A percentile compares a stretch with the other conserved stretches of the same genome.
These are phyloP conservation scores for Penicillium sp. DNA, from an alignment of 2,329 filamentous ascomycete species.

Conservation along the genomic window DNA sequence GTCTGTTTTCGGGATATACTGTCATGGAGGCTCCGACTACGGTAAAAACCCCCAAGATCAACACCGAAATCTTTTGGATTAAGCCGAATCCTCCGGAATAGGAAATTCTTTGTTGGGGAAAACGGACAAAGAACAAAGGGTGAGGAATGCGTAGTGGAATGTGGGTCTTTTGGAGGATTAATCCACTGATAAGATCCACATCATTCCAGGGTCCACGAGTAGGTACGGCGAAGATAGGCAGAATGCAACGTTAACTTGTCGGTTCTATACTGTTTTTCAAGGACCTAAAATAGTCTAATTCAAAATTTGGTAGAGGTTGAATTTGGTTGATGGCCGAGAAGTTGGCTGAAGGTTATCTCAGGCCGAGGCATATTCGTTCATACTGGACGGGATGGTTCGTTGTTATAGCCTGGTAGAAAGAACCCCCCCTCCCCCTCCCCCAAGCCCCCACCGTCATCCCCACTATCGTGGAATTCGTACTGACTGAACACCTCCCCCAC, in stretches of 20 bases:
- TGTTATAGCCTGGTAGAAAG: no score
- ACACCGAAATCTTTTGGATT: background rate
- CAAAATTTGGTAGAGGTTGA: no score
- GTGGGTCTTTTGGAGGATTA: background rate
- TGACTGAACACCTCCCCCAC: background rate
- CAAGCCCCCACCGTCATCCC: background rate
- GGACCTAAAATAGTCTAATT: no score
- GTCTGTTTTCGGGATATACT: constrained; percentile 10
- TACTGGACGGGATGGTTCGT: no score
- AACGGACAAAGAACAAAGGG: constrained; percentile 12
- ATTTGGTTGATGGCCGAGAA: no score
- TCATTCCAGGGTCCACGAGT: background rate
- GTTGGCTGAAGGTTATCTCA: no score
- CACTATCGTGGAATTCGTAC: background rate
- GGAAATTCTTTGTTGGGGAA: constrained; percentile 1
- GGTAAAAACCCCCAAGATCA: constrained; percentile 1
- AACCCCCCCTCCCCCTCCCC: no score
- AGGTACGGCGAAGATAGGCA: background rate
- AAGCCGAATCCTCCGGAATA: constrained; percentile 2
- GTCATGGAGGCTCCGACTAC: background rate
- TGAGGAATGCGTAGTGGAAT: constrained; percentile 13
- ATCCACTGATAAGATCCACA: background rate
- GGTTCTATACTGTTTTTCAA: no score
- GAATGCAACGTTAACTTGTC: background rate
- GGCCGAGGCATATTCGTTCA: no score